Base-by-base conservation (phyloP, 306 rosid species). In the Ammopiptanthus mongolicus region DNA sequence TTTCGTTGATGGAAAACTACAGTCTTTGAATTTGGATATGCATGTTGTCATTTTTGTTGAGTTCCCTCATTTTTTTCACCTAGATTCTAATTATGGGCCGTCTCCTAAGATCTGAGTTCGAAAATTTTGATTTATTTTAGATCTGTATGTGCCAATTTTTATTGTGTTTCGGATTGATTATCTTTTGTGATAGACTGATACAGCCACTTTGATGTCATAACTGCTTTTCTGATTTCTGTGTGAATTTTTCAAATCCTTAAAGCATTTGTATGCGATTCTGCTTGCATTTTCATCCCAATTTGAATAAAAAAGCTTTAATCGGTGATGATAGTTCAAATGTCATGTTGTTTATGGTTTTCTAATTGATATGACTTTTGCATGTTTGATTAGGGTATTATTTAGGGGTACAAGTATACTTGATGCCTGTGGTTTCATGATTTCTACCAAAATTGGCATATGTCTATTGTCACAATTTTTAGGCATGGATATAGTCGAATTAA, bases 1-100 rank as follows among this genome's bases (percentile, higher is more conserved):
- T n/a, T 53, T 4, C 53, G 23, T 53, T 50, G 15, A 65, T 25
- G 63, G 62, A 19, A 42, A 8, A 17, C 5, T 58, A 13, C 12
- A 2, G 59, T 48, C 33, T 66, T 65, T 63, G 68, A 72, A 53
- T 81, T 83, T 74, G 75, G 76, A 55, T 68, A 71, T 74, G 72
- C 69, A 75, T 61, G 63, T 75, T 78, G 51, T 74, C 66, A 44
- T 76, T 79, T 59, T 42, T 65, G 71, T 72, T 80, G 5, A 47
- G 37, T 46, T 65, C 25, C 15, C 6, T 23, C 64, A 22, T 65
- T 31, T 28, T 48, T 3, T 21, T 0, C 12, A 21, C 69, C 11
- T 46, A 17, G 11, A 62, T 21, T 69, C 48, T 42, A 25, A 19
- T 61, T 42, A 0, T 25, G 51, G 66, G 22, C 12, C 64, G n/a